Evolutionary conservation across 1,284 basidiomycete genomes (phyloP), one percentile per base, ranked within the genome.

Genomic region (Golubevia pallescens): DNA sequence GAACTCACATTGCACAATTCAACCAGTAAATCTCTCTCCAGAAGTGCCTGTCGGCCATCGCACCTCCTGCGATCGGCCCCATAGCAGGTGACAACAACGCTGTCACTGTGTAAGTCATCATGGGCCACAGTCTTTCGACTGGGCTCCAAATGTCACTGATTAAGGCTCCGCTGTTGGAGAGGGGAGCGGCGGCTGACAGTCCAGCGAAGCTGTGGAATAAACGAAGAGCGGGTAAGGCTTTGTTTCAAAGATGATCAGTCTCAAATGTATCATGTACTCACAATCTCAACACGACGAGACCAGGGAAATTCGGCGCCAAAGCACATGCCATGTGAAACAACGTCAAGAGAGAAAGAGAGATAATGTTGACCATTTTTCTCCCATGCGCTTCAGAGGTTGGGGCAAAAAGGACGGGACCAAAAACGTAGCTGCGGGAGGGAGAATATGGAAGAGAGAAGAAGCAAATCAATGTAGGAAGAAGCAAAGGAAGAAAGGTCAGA

Each of bases 241-340:
- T 38, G 34, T 38, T 38, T 38, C 34, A 4, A 10, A 5, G 5
- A 38, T 38, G 34, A 38, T 38, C 34, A 5, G 34, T 38, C 34
- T 38, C 34, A 38, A 38, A 38, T 10, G 5, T 38, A n/a, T n/a
- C 34, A 5, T 38, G 34, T 38, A 38, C 60, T 61, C 60, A 61
- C 60, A 75, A 68, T 2, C 75, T 70, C 24, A 62, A 63, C n/a
- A 73, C 67, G 14, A 77, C 61, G 6, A 77, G 57, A 0, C 71
- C 75, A 10, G 56, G 60, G 21, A 71, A 52, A 54, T 77, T 73
- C 51, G 65, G 60, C 20, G 70, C 66, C 3, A 73, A 53, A 3
- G 73, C 75, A 28, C 73, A 72, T 2, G 71, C 73, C 28, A 77
- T 67, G 61, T 71, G 70, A 62, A 75, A 77, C 48, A 73, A 64